Evolutionary conservation across 768 basidiomycete species (phyloP).

Genomic region (Clavulina sp.): DNA sequence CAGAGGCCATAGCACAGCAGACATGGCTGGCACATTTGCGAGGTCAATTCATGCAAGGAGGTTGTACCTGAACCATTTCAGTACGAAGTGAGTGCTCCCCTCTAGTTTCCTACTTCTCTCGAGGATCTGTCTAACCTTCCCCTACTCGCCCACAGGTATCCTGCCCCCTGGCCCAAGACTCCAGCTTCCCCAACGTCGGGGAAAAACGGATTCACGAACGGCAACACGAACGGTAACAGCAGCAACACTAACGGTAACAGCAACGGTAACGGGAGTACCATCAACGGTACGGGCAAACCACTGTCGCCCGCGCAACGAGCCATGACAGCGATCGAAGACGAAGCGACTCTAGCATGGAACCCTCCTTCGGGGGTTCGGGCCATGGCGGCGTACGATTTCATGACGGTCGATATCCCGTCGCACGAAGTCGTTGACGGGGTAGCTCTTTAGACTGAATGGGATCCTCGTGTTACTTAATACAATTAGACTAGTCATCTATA

Average conservation of each 20-base stretch:
- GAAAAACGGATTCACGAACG: background rate
- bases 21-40: slow-evolving; percentile 64
- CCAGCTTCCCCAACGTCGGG: background rate
- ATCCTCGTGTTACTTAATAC: too few relatives aligned
- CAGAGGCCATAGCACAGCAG: slow-evolving; percentile 63
- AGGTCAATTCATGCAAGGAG: slow-evolving; percentile 37
- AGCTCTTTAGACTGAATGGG: too few relatives aligned
- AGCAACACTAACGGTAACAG: background rate
- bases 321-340: slow-evolving; percentile 8
- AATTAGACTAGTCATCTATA: too few relatives aligned
- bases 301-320: background rate
- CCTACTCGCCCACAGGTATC: background rate
- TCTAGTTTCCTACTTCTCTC: background rate
- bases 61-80: slow-evolving; percentile 64
- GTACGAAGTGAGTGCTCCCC: slow-evolving; percentile 34
- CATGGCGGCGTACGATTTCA: slow-evolving; percentile 8
- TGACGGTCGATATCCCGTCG: slow-evolving; percentile 3
- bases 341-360: slow-evolving; percentile 8
- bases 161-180: background rate
- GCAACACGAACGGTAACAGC: background rate
- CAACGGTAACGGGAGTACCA: background rate
- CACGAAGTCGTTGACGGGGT: slow-evolving; percentile 10
- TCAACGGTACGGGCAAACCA: background rate
- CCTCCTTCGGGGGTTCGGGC: background rate
- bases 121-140: background rate